Evolutionary conservation across 129 eudicot genomes (phyloP), one percentile per base, ranked within the genome.

Genomic region (Calendula officinalis): DNA sequence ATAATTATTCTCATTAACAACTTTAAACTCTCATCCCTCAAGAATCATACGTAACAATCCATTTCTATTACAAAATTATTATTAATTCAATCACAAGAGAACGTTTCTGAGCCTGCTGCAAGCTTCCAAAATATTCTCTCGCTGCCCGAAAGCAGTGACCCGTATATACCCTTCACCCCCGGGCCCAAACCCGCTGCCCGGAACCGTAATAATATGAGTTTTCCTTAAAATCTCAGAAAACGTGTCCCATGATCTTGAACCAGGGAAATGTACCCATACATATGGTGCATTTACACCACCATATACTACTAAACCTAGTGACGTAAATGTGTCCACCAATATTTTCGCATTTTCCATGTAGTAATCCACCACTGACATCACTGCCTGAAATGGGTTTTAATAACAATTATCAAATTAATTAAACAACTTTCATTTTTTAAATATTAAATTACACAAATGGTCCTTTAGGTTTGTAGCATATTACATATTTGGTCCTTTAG

Each of bases 181-280:
- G 8, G 90, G 90, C 32, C 98, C 98, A 74, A 87, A 91, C 6
- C 98, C 98, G 6, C 90, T 82, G 37, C 98, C 98, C 1, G 96
- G 98, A 62, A 87, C 86, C 5, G 94, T 87, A 59, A 87, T 74
- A 65, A 91, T 77, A 78, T 91, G 86, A 1, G 94, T 78, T 64
- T 80, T 87, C 55, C 70, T 88, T 11, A 91, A 86, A 71, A 91
- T 91, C 57, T 87, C 83, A 1, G 77, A 64, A 47, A 91, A 91
- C 11, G 77, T 73, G 56, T 91, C 91, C 98, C 98, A 91, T 11
- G 98, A 91, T 69, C 66, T 84, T 11, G 81, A 64, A 27, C 96
- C 96, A 0, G 98, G 98, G 60, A 91, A 91, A 69, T 91, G 96
- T 9, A 91, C 96, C 98, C 98, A 91, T 33, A 91, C 85, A 40